Evolutionary conservation across 306 rosid species (phyloP).

Genomic region (Malus asiatica): DNA sequence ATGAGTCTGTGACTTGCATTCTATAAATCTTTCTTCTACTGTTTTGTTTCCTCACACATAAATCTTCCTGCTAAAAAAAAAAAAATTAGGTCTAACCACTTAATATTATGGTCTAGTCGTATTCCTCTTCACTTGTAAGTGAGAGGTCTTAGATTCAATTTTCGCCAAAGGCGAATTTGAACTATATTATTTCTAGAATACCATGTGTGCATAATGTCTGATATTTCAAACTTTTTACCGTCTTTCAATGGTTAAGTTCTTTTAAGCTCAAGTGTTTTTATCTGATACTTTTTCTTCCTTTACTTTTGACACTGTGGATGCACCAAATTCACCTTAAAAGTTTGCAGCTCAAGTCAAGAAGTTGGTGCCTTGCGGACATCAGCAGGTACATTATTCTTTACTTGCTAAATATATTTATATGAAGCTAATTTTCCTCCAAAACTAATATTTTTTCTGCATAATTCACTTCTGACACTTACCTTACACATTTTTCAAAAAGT

Average conservation of each 20-base stretch:
- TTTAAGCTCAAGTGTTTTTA: neutral
- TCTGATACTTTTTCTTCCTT: neutral
- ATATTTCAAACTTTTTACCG: neutral
- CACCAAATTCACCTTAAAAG: slow-evolving; percentile 36
- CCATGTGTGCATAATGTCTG: neutral
- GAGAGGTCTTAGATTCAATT: too few species aligned
- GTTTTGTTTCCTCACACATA: too few species aligned
- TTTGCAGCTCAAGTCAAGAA: slow-evolving; percentile 52
- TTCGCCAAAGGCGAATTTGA: too few species aligned
- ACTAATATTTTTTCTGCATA: neutral
- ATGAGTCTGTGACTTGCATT: neutral
- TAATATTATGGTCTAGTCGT: too few species aligned
- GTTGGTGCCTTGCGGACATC: slow-evolving; percentile 42
- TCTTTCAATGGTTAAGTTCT: neutral
- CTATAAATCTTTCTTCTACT: too few species aligned
- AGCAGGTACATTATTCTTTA: slow-evolving; percentile 37
- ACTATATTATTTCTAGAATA: neutral
- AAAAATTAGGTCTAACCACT: neutral
- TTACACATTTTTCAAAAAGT: slow-evolving; percentile 35
- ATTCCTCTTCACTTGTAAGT: too few species aligned
- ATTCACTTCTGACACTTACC: neutral
- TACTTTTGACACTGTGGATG: neutral
- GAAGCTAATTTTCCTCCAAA: neutral
- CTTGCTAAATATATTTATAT: neutral
- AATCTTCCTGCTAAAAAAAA: too few species aligned